phyloP scores from a whole-genome alignment of 2,329 filamentous ascomycete species.

The Aspergillus piperis region DNA sequence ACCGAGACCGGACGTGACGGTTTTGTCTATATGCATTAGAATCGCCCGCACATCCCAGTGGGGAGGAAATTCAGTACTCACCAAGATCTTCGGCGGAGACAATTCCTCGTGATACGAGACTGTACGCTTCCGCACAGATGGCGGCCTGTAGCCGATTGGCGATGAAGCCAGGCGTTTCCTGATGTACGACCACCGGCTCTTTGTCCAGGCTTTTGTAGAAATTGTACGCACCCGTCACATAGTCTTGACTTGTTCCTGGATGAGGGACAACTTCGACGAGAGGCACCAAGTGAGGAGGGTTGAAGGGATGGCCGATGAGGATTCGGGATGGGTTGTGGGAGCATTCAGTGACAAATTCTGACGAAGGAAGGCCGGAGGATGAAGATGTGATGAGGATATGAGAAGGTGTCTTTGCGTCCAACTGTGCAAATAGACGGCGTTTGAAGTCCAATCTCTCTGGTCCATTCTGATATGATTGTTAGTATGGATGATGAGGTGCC shows the following conservation, averaged over 20 bases:
- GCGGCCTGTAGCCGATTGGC: constrained; percentile 51
- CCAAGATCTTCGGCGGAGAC: constrained; percentile 21
- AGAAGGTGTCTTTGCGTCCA: constrained; percentile 19
- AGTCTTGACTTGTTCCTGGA: neutral
- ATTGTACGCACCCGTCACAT: neutral
- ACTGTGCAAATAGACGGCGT: constrained; percentile 17
- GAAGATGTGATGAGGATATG: constrained; percentile 21
- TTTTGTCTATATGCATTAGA: constrained; percentile 9
- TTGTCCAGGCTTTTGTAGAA: constrained; percentile 48
- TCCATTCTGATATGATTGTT: neutral
- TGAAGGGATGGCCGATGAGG: constrained; percentile 16
- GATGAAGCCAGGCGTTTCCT: constrained; percentile 47
- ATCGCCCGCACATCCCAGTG: neutral
- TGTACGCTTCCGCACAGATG: constrained; percentile 40
- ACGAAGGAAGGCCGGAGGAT: constrained; percentile 16
- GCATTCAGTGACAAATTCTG: constrained; percentile 13
- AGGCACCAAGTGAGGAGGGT: constrained; percentile 16
- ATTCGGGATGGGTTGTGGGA: constrained; percentile 11
- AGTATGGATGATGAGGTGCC: neutral
- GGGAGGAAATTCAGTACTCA: neutral
- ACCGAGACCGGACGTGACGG: constrained; percentile 19
- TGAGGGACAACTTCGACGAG: constrained; percentile 18
- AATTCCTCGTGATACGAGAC: constrained; percentile 37
- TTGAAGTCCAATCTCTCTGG: constrained; percentile 17
- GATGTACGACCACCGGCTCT: constrained; percentile 42